phyloP scores from a whole-genome alignment of 208 protist species.

The Porcisia deanei region DNA sequence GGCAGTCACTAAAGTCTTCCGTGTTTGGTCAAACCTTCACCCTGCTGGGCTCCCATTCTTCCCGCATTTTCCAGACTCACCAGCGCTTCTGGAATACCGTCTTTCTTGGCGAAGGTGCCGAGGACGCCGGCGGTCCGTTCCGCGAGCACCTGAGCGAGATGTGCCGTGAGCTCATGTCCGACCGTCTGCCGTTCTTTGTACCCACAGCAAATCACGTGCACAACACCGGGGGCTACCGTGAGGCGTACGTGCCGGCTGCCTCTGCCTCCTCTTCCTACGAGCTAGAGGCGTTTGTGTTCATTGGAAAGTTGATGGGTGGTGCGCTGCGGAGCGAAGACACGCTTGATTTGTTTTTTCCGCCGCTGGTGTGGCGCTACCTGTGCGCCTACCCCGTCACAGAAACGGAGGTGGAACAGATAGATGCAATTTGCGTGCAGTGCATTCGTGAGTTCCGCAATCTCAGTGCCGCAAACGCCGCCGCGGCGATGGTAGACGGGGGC shows the following conservation, averaged over 20 bases:
- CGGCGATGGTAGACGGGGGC: not conserved
- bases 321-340: conserved; percentile 91
- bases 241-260: conserved; percentile 89
- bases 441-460: conserved; percentile 79
- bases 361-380: conserved; percentile 92
- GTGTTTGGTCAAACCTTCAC: conserved; percentile 92
- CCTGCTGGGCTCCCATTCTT: conserved; percentile 61
- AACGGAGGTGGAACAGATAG: conserved; percentile 75
- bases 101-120: conserved; percentile 92
- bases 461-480: conserved; percentile 17
- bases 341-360: conserved; percentile 90
- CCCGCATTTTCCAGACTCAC: conserved; percentile 85
- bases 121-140: conserved; percentile 94
- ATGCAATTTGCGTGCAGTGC: conserved; percentile 86
- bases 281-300: conserved; percentile 83
- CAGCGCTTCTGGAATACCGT: conserved; percentile 89
- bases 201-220: conserved; percentile 89
- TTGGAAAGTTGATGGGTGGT: conserved; percentile 95
- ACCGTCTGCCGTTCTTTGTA: conserved; percentile 85
- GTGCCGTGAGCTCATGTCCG: conserved; percentile 90
- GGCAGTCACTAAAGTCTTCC: conserved; percentile 47
- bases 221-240: conserved; percentile 84
- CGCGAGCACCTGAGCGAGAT: conserved; percentile 93
- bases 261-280: conserved; percentile 51
- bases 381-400: conserved; percentile 62